Conservation (phyloP, 768 basidiomycete genomes). For the Pleurotus platypus region DNA sequence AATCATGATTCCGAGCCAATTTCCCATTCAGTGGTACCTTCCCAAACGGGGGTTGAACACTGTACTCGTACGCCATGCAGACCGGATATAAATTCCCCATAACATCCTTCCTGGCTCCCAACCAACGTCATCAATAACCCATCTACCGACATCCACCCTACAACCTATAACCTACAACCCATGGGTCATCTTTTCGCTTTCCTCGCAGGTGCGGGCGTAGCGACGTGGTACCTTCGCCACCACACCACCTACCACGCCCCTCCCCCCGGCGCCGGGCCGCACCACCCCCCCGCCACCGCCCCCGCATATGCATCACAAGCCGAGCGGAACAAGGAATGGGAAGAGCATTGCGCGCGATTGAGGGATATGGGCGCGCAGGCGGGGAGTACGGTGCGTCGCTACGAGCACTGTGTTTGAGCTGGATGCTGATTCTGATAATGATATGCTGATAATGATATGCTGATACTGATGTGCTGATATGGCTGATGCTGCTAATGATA, state of each 20-base stretch:
- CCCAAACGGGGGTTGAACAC: no score
- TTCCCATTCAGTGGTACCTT: no score
- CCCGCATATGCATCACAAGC: neutral
- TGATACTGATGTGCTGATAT: no score
- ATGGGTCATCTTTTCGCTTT: neutral
- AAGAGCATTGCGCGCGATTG: conserved; percentile 2
- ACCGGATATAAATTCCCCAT: no score
- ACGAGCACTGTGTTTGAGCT: neutral
- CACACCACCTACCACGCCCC: neutral
- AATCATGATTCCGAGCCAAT: no score
- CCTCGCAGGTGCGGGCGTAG: neutral
- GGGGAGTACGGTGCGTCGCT: neutral
- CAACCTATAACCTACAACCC: neutral
- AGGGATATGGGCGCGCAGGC: conserved; percentile 4
- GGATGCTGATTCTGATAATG: neutral
- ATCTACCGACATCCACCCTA: neutral
- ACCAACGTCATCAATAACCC: no score
- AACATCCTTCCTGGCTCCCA: no score
- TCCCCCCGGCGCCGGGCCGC: neutral
- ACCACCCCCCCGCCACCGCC: neutral
- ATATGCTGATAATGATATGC: no score
- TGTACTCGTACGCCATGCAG: no score
- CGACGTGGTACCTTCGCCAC: neutral
- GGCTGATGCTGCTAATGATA: no score
- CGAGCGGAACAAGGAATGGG: neutral